Evolutionary conservation across 1,284 basidiomycete genomes (phyloP).

Genomic region (Cutaneotrichosporon daszewskae): DNA sequence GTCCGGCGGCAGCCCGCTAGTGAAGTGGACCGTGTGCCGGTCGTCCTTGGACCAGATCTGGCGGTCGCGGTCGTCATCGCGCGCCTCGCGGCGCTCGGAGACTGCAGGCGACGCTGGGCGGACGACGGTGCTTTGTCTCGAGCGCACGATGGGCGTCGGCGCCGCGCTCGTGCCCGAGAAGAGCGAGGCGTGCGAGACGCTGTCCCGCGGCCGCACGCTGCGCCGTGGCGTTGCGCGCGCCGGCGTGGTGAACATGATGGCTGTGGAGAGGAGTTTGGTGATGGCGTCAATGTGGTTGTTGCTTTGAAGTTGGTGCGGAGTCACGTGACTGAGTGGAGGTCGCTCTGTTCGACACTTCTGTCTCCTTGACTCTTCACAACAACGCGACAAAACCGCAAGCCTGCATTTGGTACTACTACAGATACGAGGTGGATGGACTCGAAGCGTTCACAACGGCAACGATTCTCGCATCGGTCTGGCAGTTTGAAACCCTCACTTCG

Average conservation of each 20-base stretch:
- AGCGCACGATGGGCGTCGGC: conserved; percentile 3
- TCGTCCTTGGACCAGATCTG: conserved; percentile 36
- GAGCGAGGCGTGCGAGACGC: conserved; percentile 3
- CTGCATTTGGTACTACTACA: too few species aligned
- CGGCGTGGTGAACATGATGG: conserved; percentile 38
- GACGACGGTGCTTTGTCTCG: too few species aligned
- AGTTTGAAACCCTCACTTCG: too few species aligned
- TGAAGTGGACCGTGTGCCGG: conserved; percentile 22
- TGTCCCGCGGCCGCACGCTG: conserved; percentile 17
- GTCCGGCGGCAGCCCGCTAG: conserved; percentile 34
- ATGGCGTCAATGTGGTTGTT: conserved; percentile 1
- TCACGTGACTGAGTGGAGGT: conserved; percentile 10
- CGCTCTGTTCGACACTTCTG: too few species aligned
- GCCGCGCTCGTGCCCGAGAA: conserved; percentile 21
- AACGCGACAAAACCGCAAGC: too few species aligned
- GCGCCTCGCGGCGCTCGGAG: too few species aligned
- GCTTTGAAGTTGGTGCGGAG: not conserved
- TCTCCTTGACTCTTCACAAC: too few species aligned
- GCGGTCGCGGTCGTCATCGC: conserved; percentile 20
- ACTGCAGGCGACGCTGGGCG: too few species aligned
- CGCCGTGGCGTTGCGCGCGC: conserved; percentile 32
- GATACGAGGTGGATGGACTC: too few species aligned
- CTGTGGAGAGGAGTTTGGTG: conserved; percentile 1
- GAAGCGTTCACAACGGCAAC: too few species aligned
- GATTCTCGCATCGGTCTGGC: too few species aligned